phyloP scores from a whole-genome alignment of 345 rosid genomes.

The Linum tenue region DNA sequence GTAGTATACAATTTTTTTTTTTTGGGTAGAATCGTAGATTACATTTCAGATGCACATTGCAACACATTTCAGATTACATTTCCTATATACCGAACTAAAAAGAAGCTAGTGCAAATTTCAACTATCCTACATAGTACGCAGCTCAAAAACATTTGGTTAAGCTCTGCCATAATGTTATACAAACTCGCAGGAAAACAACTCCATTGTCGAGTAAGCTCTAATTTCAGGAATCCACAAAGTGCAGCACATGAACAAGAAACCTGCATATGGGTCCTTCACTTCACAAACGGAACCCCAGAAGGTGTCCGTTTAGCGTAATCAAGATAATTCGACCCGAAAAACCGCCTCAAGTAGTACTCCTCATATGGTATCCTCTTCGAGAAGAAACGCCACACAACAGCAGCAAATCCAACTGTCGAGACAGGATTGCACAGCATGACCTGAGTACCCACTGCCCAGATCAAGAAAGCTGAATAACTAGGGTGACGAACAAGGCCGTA shows the following conservation, averaged over 20 bases:
- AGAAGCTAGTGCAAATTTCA: too few species aligned
- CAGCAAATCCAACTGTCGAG: conserved; percentile 43
- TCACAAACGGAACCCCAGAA: conserved; percentile 62
- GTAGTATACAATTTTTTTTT: too few species aligned
- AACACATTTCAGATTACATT: too few species aligned
- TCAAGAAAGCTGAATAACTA: conserved; percentile 54
- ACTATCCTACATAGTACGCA: too few species aligned
- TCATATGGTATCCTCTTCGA: conserved; percentile 49
- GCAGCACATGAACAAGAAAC: not conserved
- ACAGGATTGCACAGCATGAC: conserved; percentile 67
- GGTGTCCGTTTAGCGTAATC: conserved; percentile 43
- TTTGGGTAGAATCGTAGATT: too few species aligned
- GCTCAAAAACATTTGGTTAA: too few species aligned
- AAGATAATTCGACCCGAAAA: conserved; percentile 46
- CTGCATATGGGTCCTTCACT: conserved; percentile 20
- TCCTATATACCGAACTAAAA: too few species aligned
- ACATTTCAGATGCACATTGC: too few species aligned
- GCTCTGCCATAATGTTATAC: too few species aligned
- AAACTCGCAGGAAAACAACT: not conserved
- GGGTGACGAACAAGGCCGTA: conserved; percentile 57
- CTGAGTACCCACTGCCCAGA: conserved; percentile 72
- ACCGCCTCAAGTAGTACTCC: conserved; percentile 55
- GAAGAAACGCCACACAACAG: conserved; percentile 60
- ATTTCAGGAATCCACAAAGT: not conserved
- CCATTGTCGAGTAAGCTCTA: not conserved